Base-by-base conservation (phyloP, 352 stramenopile genomes). In the Globisporangium acanthophoron region DNA sequence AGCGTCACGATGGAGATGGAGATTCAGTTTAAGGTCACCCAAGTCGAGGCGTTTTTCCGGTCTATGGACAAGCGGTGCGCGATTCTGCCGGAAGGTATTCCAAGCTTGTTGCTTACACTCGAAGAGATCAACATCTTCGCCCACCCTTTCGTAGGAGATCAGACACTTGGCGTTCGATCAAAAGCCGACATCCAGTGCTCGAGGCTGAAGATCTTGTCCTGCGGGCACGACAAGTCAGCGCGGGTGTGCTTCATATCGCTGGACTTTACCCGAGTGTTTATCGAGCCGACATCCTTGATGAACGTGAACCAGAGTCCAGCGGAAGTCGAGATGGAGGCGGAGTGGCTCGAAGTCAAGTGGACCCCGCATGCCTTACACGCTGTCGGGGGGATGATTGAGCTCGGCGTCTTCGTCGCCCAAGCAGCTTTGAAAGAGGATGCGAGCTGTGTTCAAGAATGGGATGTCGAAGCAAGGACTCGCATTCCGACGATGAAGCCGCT, bases 311-410 rank as follows among this genome's bases (percentile, higher is more conserved):
- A 72, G 7, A 52, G 52, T 5, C 59, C 64, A 8, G 81, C 78
- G 12, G 65, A 86, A 8, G 60, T 92, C 33, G 84, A 94, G 55
- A 76, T 92, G 75, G 82, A 92, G 44, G 72, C 73, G 31, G 80
- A 94, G 57, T 90, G 81, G 80, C 60, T 92, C 6, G 79, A 94
- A 59, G 63, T 87, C 1, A 83, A 83, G 39, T 94, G 80, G 78
- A 69, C 71, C 3, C 69, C 80, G 6, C 69, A 86, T 35, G 69
- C 76, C 0, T 61, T 94, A 12, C 80, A 91, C 55, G 70, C 73
- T 1, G 78, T 94, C 20, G 84, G 76, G 3, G 82, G 80, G 1
- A 55, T 81, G 41, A 44, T 90, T 3, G 76, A 91, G 41, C 51
- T 94, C n/a, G 73, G 71, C 3, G 56, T 90, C 21, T 74, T 80